Evolutionary conservation across 805 yeast species (phyloP), one percentile per base, ranked within the genome.

Genomic region (Candida montana): DNA sequence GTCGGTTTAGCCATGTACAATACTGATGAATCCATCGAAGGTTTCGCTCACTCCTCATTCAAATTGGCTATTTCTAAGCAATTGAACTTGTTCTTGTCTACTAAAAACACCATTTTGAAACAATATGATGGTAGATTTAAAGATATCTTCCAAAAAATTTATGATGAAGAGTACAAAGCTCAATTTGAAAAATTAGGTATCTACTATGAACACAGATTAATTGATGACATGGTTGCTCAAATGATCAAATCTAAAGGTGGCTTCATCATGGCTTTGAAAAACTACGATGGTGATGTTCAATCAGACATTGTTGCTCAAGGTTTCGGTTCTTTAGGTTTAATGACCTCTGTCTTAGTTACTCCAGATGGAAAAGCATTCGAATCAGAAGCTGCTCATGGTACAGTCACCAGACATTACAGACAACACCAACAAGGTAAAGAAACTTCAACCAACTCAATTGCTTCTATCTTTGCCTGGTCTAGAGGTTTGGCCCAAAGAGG

Each of bases 141-240:
- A 61, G 91, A 84, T 57, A 82, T 83, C 45, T 84, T 84, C 69
- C 79, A 81, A 62, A 78, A 73, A 46, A 60, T 83, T 39, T 84
- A 74, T 53, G 86, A 79, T 39, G 42, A 68, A 15, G 67, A 69
- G 33, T 84, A 83, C 65, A 72, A 75, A 54, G 15, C 63, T 10
- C 62, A 72, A 42, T 83, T 83, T 53, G 86, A 81, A 54, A 62
- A 65, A 12, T 67, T 68, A 27, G 83, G 82, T 18, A 73, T 84
- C 49, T 74, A 77, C 69, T 84, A 83, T 54, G 90, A 84, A 62
- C 93, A 84, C 63, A 75, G 93, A 63, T 71, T 84, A 58, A 84
- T 84, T 48, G 93, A 84, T 62, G 93, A 84, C 60, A 84, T 84
- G 89, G 93, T 84, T 46, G 91, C 91, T 5, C 93, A 84, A 64